Percentiles rank a stretch among this genome's conserved stretches.
phyloP scores from a whole-genome alignment of 208 protist species.

The Wallacemonas rigidus region DNA sequence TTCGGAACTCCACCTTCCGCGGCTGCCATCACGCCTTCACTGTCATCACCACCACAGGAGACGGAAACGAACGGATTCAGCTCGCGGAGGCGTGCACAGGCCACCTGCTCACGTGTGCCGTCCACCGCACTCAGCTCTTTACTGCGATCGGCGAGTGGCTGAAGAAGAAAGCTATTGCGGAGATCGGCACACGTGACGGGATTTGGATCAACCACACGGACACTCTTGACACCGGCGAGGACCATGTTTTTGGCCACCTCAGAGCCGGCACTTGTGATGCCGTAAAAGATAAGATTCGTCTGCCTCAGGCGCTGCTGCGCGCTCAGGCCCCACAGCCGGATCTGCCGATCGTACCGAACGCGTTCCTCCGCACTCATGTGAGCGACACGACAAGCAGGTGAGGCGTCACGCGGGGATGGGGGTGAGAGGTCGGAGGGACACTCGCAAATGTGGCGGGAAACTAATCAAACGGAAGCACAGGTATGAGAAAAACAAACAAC shows the following conservation, averaged over 20 bases:
- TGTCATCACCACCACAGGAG: neutral
- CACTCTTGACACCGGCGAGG: constrained; percentile 80
- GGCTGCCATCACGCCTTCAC: neutral
- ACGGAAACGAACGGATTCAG: constrained; percentile 54
- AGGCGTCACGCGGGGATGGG: too few species aligned
- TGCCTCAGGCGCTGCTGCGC: constrained; percentile 85
- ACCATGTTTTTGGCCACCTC: constrained; percentile 93
- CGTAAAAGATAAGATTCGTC: constrained; percentile 58
- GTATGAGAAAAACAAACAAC: neutral
- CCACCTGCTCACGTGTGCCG: constrained; percentile 27
- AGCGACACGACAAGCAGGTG: neutral
- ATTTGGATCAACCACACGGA: constrained; percentile 48
- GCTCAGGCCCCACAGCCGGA: constrained; percentile 91
- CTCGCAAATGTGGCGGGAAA: too few species aligned
- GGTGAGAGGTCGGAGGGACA: too few species aligned
- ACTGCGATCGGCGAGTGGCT: constrained; percentile 20
- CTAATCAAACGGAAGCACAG: neutral
- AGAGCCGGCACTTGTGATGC: constrained; percentile 52
- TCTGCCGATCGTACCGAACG: constrained; percentile 93
- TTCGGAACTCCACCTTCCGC: neutral
- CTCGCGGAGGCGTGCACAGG: constrained; percentile 24
- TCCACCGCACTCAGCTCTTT: constrained; percentile 7
- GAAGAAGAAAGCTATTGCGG: constrained; percentile 64
- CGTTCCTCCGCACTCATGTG: constrained; percentile 58
- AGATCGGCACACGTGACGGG: constrained; percentile 28